Percentiles rank a stretch among this genome's conserved stretches.
phyloP scores from a whole-genome alignment of 768 basidiomycete genomes.

The Lactarius evosmus region DNA sequence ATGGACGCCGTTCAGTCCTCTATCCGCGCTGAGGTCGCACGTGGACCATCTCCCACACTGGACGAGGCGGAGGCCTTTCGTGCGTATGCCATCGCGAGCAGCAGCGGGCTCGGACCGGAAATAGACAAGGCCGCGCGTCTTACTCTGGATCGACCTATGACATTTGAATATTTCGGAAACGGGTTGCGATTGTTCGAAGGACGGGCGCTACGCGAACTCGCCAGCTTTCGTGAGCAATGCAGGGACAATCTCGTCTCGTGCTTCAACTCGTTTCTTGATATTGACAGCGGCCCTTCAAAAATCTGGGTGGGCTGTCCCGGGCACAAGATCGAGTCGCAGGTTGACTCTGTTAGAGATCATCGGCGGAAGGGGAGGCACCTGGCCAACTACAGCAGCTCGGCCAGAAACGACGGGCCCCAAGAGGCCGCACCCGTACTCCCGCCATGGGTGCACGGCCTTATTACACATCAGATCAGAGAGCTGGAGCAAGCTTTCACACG shows the following conservation, averaged over 20 bases:
- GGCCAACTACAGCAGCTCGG: no score
- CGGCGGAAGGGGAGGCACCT: no score
- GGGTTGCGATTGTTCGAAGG: not conserved
- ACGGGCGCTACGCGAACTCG: constrained; percentile 3
- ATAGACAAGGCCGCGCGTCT: not conserved
- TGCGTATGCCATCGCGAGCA: constrained; percentile 24
- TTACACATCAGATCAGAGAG: not conserved
- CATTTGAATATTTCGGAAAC: constrained; percentile 3
- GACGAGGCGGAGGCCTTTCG: constrained; percentile 14
- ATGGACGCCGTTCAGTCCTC: constrained; percentile 21
- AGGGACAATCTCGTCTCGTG: not conserved
- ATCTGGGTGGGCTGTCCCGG: constrained; percentile 4
- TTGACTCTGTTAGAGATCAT: no score
- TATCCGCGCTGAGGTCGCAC: not conserved
- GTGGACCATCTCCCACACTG: not conserved
- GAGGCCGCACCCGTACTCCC: not conserved
- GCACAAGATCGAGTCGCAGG: no score
- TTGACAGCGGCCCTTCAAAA: not conserved
- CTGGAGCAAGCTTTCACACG: not conserved
- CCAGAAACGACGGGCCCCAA: not conserved
- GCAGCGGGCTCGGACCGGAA: constrained; percentile 1
- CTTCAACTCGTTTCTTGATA: constrained; percentile 7
- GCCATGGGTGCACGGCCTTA: constrained; percentile 1
- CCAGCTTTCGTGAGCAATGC: constrained; percentile 1
- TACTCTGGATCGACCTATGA: constrained; percentile 12